Evolutionary conservation across 2,329 filamentous ascomycete genomes (phyloP), one percentile per base, ranked within the genome.

Genomic region (Aspergillus phoenicis): DNA sequence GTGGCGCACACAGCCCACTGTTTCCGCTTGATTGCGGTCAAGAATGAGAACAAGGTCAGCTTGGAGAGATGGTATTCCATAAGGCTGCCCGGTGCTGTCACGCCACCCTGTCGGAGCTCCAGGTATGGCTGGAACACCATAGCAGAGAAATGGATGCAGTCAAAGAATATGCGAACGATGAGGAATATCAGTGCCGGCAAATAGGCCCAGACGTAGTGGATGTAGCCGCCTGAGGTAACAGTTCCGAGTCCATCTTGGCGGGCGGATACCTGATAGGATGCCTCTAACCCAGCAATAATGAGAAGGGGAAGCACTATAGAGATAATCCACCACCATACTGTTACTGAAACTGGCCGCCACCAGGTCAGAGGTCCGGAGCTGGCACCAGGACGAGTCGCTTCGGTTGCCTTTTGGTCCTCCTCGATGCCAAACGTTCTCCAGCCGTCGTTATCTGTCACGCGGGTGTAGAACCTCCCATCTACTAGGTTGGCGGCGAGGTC

Each of bases 21-120:
- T 39, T n/a, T 13, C 5, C 47, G 24, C 17, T 26, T 17, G 26
- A 68, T 48, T 0, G 77, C 78, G 8, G 83, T 88, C 76, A 87
- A 87, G 62, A 81, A 83, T 61, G 83, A 80, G 3, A 87, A 85
- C 59, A 77, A 79, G 30, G 78, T 59, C 7, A 68, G 49, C 43
- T 68, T 67, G 30, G 62, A 59, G 6, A 66, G 62, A 11, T 68
- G 63, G 20, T 68, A 65, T 28, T 67, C 62, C 26, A 66, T 59
- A 15, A 69, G 60, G n/a, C 58, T 65, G 24, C 52, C 57, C 7
- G 62, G 48, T 38, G 63, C 38, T 0, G 60, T 49, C 39, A 59
- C 58, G 4, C 30, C 57, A 17, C 62, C 62, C 8, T 55, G 55
- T 8, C 56, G 54, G 17, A 69, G 62, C 10, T 52, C 30, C 15